These are phyloP conservation scores for Backusella westeae DNA, from an alignment of 192 early-diverging fungal genomes.

Conservation along the genomic window DNA sequence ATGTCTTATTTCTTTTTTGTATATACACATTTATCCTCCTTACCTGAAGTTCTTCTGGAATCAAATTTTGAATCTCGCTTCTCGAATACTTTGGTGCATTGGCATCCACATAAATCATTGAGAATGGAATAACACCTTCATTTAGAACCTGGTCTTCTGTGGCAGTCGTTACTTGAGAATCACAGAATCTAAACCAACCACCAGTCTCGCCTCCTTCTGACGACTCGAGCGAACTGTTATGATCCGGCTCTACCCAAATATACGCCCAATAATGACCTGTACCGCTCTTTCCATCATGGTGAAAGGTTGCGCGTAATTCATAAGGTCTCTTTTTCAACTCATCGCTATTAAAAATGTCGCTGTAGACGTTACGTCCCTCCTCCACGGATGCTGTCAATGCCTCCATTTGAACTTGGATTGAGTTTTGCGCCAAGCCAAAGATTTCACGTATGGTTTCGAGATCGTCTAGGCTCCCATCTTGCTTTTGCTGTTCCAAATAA, in stretches of 20 bases:
- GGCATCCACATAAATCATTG: conserved; percentile 15
- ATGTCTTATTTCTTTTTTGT: background rate
- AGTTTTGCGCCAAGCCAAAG: background rate
- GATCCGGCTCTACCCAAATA: conserved; percentile 24
- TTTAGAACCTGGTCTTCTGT: conserved; percentile 21
- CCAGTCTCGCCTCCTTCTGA: background rate
- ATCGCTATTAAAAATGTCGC: conserved; percentile 15
- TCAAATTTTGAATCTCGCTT: background rate
- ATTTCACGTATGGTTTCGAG: background rate
- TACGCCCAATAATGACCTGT: conserved; percentile 40
- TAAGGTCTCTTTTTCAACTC: conserved; percentile 26
- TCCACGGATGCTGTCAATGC: background rate
- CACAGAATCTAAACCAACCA: conserved; percentile 35
- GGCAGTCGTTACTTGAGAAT: conserved; percentile 21
- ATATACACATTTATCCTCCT: background rate
- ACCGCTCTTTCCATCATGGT: conserved; percentile 31
- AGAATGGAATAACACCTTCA: conserved; percentile 12
- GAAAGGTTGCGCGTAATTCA: conserved; percentile 28
- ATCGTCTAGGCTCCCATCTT: background rate
- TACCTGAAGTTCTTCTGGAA: conserved; percentile 4
- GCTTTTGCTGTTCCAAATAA: background rate
- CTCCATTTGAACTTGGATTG: background rate
- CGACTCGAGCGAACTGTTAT: background rate
- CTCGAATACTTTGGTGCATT: background rate
- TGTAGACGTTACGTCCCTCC: background rate